A percentile compares a stretch with the other conserved stretches of the same genome.
phyloP scores from a whole-genome alignment of 2,329 filamentous ascomycete genomes.

The Diaporthe sp. region DNA sequence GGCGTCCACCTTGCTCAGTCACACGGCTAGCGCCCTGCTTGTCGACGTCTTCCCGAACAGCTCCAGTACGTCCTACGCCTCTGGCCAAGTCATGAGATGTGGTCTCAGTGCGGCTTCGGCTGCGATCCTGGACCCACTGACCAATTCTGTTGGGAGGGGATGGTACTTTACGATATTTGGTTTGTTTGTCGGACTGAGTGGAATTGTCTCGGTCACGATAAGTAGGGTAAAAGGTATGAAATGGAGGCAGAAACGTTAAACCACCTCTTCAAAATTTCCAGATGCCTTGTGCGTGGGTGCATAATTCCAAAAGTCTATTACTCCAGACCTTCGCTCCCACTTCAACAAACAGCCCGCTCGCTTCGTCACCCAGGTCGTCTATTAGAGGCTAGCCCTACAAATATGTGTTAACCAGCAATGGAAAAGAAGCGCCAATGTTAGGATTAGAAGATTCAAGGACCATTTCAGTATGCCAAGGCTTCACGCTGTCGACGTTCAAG shows the following conservation, averaged over 20 bases:
- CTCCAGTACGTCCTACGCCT: conserved; percentile 12
- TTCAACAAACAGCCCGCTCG: background rate
- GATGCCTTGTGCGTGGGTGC: background rate
- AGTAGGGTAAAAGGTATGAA: background rate
- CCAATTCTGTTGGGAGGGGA: background rate
- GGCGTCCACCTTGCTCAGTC: conserved; percentile 2
- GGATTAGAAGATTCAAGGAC: background rate
- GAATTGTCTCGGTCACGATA: background rate
- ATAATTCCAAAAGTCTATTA: background rate
- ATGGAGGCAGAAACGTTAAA: background rate
- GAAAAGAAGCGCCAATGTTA: background rate
- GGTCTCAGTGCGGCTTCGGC: conserved; percentile 5
- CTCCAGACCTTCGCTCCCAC: background rate
- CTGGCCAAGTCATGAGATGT: conserved; percentile 14
- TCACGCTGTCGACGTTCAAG: background rate
- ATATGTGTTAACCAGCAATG: background rate
- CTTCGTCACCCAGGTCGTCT: background rate
- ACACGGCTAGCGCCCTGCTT: conserved; percentile 16
- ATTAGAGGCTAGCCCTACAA: background rate
- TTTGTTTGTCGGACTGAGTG: conserved; percentile 15
- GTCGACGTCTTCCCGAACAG: conserved; percentile 19
- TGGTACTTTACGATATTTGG: conserved; percentile 15
- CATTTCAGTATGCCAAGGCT: background rate
- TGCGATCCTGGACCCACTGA: conserved; percentile 12
- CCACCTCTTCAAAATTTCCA: background rate